Conservation (phyloP, 1,139 yeast species). For the Pichia sp. region DNA sequence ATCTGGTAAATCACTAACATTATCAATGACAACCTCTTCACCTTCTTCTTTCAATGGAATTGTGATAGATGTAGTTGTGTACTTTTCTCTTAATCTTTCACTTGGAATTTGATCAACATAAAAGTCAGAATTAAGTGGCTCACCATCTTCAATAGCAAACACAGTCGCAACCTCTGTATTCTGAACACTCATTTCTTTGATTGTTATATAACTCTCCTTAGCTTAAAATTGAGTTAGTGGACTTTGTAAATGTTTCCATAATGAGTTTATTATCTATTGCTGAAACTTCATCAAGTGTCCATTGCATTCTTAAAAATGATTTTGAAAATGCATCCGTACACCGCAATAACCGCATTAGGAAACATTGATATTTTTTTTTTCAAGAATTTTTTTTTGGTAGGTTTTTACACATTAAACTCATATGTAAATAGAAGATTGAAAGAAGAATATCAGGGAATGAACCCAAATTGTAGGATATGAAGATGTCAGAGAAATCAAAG, state of each 20-base stretch:
- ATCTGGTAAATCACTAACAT: constrained; percentile 72
- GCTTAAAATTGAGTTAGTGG: too few relatives aligned
- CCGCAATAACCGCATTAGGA: constrained; percentile 2
- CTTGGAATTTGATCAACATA: constrained; percentile 12
- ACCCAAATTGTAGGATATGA: too few relatives aligned
- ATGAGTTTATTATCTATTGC: too few relatives aligned
- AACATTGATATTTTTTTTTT: neutral
- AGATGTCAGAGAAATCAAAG: neutral
- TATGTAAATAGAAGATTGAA: too few relatives aligned
- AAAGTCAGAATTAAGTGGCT: constrained; percentile 19
- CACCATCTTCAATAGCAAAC: constrained; percentile 7
- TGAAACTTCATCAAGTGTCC: too few relatives aligned
- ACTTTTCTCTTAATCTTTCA: constrained; percentile 17
- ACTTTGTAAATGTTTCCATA: too few relatives aligned
- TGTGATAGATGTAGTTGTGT: constrained; percentile 23
- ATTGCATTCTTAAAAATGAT: too few relatives aligned
- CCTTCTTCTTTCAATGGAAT: constrained; percentile 57
- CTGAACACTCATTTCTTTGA: constrained; percentile 5
- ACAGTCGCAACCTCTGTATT: neutral
- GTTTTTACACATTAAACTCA: neutral
- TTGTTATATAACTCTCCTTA: neutral
- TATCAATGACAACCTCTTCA: constrained; percentile 69
- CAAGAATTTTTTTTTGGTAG: neutral
- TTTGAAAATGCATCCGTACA: constrained; percentile 2
- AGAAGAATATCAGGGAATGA: too few relatives aligned